A percentile compares a stretch with the other conserved stretches of the same genome.
Conservation (phyloP, 495 filamentous ascomycete species). For the Aspergillus baeticus region DNA sequence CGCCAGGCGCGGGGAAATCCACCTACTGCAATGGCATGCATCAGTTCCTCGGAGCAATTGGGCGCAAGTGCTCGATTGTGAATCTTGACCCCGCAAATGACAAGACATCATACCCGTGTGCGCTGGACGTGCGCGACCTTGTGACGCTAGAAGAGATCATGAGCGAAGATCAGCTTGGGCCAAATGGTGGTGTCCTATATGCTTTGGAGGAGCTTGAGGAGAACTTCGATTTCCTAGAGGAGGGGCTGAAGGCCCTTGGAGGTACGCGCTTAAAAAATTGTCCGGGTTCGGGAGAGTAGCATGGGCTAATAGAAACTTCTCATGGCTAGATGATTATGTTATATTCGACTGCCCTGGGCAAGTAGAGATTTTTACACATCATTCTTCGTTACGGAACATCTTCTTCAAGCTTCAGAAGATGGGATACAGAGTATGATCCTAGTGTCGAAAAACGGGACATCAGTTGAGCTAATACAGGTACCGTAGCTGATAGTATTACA, state of each 20-base stretch:
- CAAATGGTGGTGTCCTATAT: constrained; percentile 89
- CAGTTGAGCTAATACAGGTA: constrained; percentile 14
- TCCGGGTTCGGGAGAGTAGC: neutral
- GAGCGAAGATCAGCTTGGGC: constrained; percentile 85
- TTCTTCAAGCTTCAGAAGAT: constrained; percentile 87
- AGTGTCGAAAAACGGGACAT: neutral
- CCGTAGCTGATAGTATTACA: constrained; percentile 90
- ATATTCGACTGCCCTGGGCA: constrained; percentile 96
- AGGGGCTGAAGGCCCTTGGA: constrained; percentile 69
- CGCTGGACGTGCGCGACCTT: constrained; percentile 85
- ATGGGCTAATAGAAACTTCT: constrained; percentile 2
- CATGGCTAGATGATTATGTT: constrained; percentile 75
- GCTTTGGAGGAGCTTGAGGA: constrained; percentile 92
- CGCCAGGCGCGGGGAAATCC: constrained; percentile 92
- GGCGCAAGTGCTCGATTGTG: constrained; percentile 88
- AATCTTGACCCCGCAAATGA: constrained; percentile 99
- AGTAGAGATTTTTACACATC: constrained; percentile 95
- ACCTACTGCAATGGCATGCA: constrained; percentile 99
- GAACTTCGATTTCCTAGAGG: constrained; percentile 87
- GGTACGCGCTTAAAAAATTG: constrained; percentile 35
- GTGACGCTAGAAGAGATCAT: constrained; percentile 93
- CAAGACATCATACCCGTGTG: constrained; percentile 60
- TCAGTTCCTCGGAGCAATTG: constrained; percentile 93
- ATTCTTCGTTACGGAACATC: constrained; percentile 84
- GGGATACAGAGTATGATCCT: constrained; percentile 75